A percentile compares a stretch with the other conserved stretches of the same genome.
These are phyloP conservation scores for Madurella fahalii DNA, from an alignment of 2,329 filamentous ascomycete genomes.

Conservation along the genomic window DNA sequence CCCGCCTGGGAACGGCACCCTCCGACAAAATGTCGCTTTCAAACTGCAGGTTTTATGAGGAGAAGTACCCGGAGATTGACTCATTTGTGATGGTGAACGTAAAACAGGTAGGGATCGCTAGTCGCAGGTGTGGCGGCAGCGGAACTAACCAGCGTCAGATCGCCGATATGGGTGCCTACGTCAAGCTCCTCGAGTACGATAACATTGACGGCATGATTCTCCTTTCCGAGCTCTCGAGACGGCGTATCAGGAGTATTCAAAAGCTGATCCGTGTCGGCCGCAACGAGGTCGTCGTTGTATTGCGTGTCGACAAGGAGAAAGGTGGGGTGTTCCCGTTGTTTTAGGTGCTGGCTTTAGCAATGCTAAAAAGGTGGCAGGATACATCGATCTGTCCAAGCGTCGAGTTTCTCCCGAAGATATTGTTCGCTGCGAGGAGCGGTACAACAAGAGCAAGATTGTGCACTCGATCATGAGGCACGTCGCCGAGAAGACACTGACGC, in stretches of 20 bases:
- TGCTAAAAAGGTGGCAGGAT: conserved; percentile 51
- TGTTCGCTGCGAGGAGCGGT: conserved; percentile 96
- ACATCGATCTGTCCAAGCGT: conserved; percentile 98
- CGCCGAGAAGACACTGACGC: conserved; percentile 89
- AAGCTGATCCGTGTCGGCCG: conserved; percentile 97
- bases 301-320: conserved; percentile 99
- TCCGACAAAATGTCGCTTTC: conserved; percentile 36
- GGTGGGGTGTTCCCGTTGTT: conserved; percentile 45
- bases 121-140: not conserved
- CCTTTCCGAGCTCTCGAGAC: conserved; percentile 91
- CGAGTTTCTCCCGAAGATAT: conserved; percentile 97
- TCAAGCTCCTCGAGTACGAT: conserved; percentile 98
- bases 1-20: conserved; percentile 25
- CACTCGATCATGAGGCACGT: conserved; percentile 99
- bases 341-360: conserved; percentile 8
- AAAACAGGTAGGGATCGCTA: conserved; percentile 67
- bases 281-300: conserved; percentile 97
- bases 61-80: conserved; percentile 89
- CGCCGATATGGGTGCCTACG: conserved; percentile 99
- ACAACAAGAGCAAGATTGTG: conserved; percentile 99
- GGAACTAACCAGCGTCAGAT: conserved; percentile 54
- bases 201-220: conserved; percentile 99
- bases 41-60: conserved; percentile 41
- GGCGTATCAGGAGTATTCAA: conserved; percentile 98
- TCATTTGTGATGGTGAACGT: conserved; percentile 99